These are phyloP conservation scores for Mycena sp. DNA, from an alignment of 1,284 basidiomycete genomes.

Conservation along the genomic window DNA sequence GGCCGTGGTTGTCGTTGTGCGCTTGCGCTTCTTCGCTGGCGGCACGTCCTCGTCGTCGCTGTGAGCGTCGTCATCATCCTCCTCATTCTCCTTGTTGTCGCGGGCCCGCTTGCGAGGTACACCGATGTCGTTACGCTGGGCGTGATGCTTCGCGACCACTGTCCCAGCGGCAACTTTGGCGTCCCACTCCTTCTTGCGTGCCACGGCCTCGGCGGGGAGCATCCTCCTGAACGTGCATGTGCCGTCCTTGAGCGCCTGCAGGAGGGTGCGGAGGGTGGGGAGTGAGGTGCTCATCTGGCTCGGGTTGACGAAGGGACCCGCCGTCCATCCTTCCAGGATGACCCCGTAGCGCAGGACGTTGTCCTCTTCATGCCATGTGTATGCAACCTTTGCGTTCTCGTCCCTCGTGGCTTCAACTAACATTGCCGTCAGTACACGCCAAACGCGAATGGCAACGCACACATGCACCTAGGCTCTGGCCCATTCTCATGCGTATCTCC, in stretches of 20 bases:
- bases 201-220: not conserved
- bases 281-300: slow-evolving; percentile 5
- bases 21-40: too few relatives aligned
- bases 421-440: not conserved
- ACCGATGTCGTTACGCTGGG: not conserved
- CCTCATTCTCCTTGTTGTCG: not conserved
- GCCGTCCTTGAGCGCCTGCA: not conserved
- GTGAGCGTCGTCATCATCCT: not conserved
- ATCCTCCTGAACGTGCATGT: not conserved
- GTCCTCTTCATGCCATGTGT: too few relatives aligned
- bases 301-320: not conserved
- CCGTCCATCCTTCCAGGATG: not conserved
- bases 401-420: not conserved
- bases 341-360: not conserved
- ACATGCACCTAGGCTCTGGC: not conserved
- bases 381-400: too few relatives aligned
- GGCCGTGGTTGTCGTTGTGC: too few relatives aligned
- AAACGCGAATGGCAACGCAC: not conserved
- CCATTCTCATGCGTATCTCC: not conserved
- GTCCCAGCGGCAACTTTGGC: not conserved
- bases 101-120: not conserved
- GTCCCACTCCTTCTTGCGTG: slow-evolving; percentile 4
- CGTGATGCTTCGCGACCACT: not conserved
- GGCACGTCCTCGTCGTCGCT: not conserved
- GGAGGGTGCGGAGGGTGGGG: not conserved